These are phyloP conservation scores for Pholiota conissans DNA, from an alignment of 768 basidiomycete genomes.

Conservation along the genomic window DNA sequence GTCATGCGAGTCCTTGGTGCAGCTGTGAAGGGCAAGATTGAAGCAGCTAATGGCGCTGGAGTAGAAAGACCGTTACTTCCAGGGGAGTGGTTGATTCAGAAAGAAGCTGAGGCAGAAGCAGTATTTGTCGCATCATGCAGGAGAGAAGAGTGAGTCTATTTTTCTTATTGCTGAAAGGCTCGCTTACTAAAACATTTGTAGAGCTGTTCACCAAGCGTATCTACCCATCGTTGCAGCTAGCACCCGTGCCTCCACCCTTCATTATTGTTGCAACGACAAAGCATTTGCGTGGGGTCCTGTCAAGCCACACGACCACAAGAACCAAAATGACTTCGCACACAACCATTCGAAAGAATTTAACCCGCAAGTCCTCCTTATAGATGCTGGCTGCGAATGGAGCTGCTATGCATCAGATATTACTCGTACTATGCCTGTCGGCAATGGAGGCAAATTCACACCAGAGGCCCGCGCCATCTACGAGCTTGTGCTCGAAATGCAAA, in stretches of 20 bases:
- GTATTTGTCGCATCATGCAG: conserved; percentile 90
- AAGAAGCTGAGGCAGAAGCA: conserved; percentile 93
- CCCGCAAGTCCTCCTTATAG: conserved; percentile 84
- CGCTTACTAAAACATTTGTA: conserved; percentile 27
- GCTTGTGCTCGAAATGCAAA: conserved; percentile 90
- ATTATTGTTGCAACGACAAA: conserved; percentile 93
- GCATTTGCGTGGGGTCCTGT: conserved; percentile 86
- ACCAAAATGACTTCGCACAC: conserved; percentile 47
- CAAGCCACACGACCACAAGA: conserved; percentile 50
- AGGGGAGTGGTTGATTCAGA: conserved; percentile 85
- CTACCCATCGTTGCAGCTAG: conserved; percentile 91
- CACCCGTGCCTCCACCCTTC: conserved; percentile 83
- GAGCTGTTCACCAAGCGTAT: conserved; percentile 87
- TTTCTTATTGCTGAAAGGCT: neutral
- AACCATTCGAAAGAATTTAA: conserved; percentile 39
- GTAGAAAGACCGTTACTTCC: conserved; percentile 58
- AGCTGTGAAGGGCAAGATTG: conserved; percentile 60
- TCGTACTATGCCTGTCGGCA: conserved; percentile 90
- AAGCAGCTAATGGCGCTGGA: conserved; percentile 42
- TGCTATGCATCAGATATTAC: conserved; percentile 57
- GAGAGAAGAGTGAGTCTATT: conserved; percentile 71
- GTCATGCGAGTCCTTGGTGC: conserved; percentile 89
- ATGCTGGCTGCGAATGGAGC: conserved; percentile 91
- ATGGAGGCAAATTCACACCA: conserved; percentile 84
- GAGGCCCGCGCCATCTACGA: conserved; percentile 84